Conservation (phyloP, 208 protist species). For the Trypanosoma rangeli region DNA sequence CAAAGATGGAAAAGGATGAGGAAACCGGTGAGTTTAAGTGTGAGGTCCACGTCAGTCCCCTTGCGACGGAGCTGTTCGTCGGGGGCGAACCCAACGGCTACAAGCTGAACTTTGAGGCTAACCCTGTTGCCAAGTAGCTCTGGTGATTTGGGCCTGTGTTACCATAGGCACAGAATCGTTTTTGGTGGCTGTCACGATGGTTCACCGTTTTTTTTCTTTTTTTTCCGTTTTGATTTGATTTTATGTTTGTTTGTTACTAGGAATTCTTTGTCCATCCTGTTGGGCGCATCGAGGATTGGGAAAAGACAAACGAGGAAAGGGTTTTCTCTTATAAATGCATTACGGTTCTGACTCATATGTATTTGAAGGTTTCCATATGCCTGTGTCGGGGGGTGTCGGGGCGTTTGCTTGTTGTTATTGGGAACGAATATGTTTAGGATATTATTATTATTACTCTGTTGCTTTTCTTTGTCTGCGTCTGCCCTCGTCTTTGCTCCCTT, state of each 20-base stretch:
- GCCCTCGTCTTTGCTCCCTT: background rate
- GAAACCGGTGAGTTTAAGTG: slow-evolving; percentile 63
- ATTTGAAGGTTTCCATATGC: background rate
- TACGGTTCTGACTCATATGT: background rate
- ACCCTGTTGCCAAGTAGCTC: slow-evolving; percentile 7
- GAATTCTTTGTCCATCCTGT: background rate
- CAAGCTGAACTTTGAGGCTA: slow-evolving; percentile 78
- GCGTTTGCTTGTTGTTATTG: background rate
- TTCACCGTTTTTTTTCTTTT: slow-evolving; percentile 25
- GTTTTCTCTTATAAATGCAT: background rate
- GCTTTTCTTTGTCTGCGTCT: background rate
- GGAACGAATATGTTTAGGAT: background rate
- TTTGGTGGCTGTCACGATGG: background rate
- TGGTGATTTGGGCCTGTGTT: background rate
- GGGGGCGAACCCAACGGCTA: slow-evolving; percentile 74
- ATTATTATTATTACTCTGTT: background rate
- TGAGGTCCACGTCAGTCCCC: slow-evolving; percentile 54
- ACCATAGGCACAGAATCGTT: background rate
- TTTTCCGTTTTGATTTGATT: slow-evolving; percentile 5
- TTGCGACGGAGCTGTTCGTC: slow-evolving; percentile 74
- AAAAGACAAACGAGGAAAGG: background rate
- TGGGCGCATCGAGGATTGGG: background rate
- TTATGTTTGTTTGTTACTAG: background rate
- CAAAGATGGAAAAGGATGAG: slow-evolving; percentile 46
- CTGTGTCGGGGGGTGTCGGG: background rate